Base-by-base conservation (phyloP, 2,329 filamentous ascomycete species). In the Microdochium nivale region DNA sequence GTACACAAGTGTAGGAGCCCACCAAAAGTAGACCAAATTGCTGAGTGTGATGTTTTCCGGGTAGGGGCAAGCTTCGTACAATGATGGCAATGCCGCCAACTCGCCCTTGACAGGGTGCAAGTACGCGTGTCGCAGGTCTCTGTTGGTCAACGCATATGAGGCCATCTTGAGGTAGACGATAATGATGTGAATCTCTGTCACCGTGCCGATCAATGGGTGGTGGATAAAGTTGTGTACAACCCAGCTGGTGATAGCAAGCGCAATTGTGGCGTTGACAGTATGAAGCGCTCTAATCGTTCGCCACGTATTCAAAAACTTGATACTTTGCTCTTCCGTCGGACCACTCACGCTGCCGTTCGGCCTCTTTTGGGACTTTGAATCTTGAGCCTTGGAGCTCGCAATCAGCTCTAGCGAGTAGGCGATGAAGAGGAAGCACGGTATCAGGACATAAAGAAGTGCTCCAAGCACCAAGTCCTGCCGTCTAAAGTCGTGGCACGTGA, bases 151-250 rank as follows among this genome's bases (percentile, higher is more conserved):
- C 24, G 92, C 94, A 65, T 97, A 99, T 0, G 91, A 96, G 57
- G 90, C 88, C 30, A 88, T 91, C 74, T 99, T 99, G 62, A 99
- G 80, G 86, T 91, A 96, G 49, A 97, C 91, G 51, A 97, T 88
- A 61, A 97, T 84, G 56, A 91, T 90, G 66, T 99, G 94, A 54
- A 95, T 71, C 69, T 97, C 88, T 56, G 88, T 90, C 48, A 96
- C 73, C 1, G 90, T 96, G 43, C 94, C 94, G 59, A 99, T 95
- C 19, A 95, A 79, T 0, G 94, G 94, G 68, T 99, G 94, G 68
- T 95, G 83, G 58, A 99, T 88, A 67, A 88, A 79, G 68, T 86
- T 92, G 73, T 96, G 99, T 19, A 99, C 91, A 19, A 90, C 83
- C 56, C 84, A 83, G 48, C 88, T 94, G 9, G 91, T 90, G 57